Percentiles rank a stretch among this genome's conserved stretches.
Conservation (phyloP, 176 grass and related monocot species). For the Rhynchospora pubera region DNA sequence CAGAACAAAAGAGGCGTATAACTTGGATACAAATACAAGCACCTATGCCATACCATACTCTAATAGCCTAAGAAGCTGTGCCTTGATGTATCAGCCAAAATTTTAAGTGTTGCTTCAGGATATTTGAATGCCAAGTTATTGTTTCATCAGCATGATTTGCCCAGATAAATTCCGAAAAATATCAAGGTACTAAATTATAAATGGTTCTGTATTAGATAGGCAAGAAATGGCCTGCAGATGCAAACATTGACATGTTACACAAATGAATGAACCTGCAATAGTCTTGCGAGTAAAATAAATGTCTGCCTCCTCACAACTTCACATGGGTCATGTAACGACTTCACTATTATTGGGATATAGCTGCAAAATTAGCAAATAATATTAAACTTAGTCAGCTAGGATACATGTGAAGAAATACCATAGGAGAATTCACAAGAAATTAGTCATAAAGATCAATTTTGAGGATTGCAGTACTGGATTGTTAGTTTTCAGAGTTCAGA, state of each 20-base stretch:
- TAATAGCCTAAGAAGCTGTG: too few species aligned
- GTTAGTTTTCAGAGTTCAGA: neutral
- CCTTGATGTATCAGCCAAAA: too few species aligned
- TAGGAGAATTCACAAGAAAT: neutral
- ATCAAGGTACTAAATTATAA: neutral
- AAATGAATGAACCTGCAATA: slow-evolving; percentile 56
- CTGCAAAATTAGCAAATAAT: slow-evolving; percentile 39
- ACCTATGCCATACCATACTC: too few species aligned
- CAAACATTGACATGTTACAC: slow-evolving; percentile 7
- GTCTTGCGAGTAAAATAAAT: slow-evolving; percentile 80
- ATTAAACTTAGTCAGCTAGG: slow-evolving; percentile 16
- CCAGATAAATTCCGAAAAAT: neutral
- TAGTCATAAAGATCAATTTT: neutral
- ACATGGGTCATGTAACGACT: slow-evolving; percentile 68
- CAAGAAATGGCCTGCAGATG: neutral
- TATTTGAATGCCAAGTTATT: neutral
- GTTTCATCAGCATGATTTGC: neutral
- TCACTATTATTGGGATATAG: slow-evolving; percentile 86
- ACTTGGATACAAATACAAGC: too few species aligned
- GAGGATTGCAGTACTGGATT: neutral
- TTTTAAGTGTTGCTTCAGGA: neutral
- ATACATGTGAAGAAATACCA: slow-evolving; percentile 7
- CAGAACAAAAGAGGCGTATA: too few species aligned
- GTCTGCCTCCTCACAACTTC: slow-evolving; percentile 91
- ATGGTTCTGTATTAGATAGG: neutral